A percentile compares a stretch with the other conserved stretches of the same genome.
Conservation (phyloP, 2,329 filamentous ascomycete genomes). For the Ceratocystis diversiconidia region DNA sequence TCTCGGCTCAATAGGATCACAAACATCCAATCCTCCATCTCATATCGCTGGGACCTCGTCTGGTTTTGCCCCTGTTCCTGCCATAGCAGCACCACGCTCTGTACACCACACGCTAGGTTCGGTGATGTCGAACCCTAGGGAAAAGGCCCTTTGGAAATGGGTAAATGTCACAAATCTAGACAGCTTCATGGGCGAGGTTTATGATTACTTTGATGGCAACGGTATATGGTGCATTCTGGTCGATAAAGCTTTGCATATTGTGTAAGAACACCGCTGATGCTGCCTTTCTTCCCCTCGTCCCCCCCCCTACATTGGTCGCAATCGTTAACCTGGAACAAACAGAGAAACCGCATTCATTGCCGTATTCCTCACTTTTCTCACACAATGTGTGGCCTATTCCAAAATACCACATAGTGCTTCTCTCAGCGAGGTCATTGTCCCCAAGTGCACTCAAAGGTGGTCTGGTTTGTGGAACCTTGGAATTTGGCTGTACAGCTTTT, state of each 20-base stretch:
- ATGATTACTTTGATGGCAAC: conserved; percentile 70
- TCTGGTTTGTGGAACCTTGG: conserved; percentile 62
- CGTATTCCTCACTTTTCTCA: conserved; percentile 66
- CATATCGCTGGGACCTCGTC: neutral
- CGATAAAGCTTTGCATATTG: conserved; percentile 53
- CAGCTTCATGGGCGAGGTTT: conserved; percentile 71
- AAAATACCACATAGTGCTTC: conserved; percentile 52
- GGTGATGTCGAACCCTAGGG: conserved; percentile 27
- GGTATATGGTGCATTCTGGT: conserved; percentile 77
- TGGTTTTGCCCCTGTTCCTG: neutral
- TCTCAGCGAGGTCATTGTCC: conserved; percentile 43
- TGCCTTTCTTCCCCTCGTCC: neutral
- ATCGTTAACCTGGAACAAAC: neutral
- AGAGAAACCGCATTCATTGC: conserved; percentile 74
- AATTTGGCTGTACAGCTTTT: conserved; percentile 73
- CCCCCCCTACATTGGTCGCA: neutral
- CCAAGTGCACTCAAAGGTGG: conserved; percentile 63
- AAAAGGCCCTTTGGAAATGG: conserved; percentile 84
- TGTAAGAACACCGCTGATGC: conserved; percentile 37
- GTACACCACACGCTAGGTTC: conserved; percentile 6
- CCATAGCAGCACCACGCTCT: neutral
- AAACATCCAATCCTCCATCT: neutral
- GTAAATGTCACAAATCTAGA: conserved; percentile 83
- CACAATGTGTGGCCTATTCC: conserved; percentile 72
- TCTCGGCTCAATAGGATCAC: conserved; percentile 25